Base-by-base conservation (phyloP, 192 early-diverging fungal species). In the Coemansia sp. region DNA sequence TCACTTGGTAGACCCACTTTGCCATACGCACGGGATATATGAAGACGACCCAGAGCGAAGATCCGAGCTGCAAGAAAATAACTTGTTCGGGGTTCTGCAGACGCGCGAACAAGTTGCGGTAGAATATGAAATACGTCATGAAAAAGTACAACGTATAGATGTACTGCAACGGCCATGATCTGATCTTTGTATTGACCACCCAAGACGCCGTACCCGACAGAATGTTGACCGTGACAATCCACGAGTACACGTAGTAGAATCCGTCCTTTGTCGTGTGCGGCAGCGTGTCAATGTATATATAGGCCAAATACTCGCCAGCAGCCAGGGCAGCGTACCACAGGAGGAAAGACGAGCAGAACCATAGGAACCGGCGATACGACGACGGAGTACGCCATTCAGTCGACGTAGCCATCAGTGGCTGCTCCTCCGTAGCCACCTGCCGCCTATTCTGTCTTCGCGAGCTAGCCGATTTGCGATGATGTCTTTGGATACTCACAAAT, bases 71-170 rank as follows among this genome's bases (percentile, higher is more conserved):
- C 52, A 92, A 78, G 19, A 85, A 66, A 21, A 89, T 69, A 43
- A 90, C 89, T 61, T 91, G 90, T 44, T 90, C 86, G 16, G 84
- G 84, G 3, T 88, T 87, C 63, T 90, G 87, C 40, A 92, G 75
- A 1, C 90, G 85, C 19, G 88, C 90, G 76, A 92, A 92, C 59
- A 92, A 67, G 62, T 90, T 92, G 53, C 91, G 86, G 74, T 92
- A 91, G 69, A 92, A 92, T 62, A 92, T 90, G 66, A 91, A 92
- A 68, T 92, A 92, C 23, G 90, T 89, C 86, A 91, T 90, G 70
- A 89, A 91, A 60, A 90, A 92, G 65, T 92, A 92, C 59, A 91
- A 78, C 63, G 88, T 88, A 73, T 90, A 92, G 35, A 88, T 85
- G 57, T 86, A 89, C 52, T 87, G 84, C 39, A 92, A 64, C 2